Evolutionary conservation across 1,284 basidiomycete species (phyloP), one percentile per base, ranked within the genome.

Genomic region (Ustilago shanxiensis): DNA sequence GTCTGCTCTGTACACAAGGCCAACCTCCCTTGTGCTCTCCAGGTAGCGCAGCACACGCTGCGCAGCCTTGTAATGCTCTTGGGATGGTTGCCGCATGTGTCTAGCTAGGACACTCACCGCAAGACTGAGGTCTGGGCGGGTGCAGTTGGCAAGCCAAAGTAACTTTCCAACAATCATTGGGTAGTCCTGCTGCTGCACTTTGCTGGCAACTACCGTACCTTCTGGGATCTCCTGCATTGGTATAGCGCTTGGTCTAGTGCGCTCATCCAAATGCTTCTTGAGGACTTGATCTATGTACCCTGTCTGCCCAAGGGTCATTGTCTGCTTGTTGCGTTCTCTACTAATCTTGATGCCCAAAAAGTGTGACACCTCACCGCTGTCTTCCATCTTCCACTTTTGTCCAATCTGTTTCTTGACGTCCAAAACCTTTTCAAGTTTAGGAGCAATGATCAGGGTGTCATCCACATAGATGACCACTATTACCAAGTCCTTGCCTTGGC

Each of bases 361-460:
- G 10, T 58, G 44, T 6, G 41, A 49, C 26, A 58, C 29, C 1
- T 47, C 28, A 14, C 31, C 18, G 44, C 29, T 49, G 18, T 58
- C 41, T 26, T 58, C 56, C 28, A 58, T 58, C 41, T 58, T 57
- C 55, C 55, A 57, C n/a, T 57, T 44, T 11, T 57, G 39, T 13
- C 41, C 28, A 33, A 57, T 57, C 20, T 57, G 14, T n/a, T 57
- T 26, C 56, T 58, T 35, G 53, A 39, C 24, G 5, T 49, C 20
- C 10, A 22, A 7, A 2, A 47, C 45, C 16, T 18, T 44, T 22
- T 47, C 56, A 2, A 47, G 44, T 22, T 33, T 49, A 22, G 56
- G 56, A 2, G 8, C 56, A 58, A 58, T 58, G 24, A 58, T 18
- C 35, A 55, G 26, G 8, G 39, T 41, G 39, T 41, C 39, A 41